Base-by-base conservation (phyloP, 2,329 filamentous ascomycete species). In the Xylaria sp. region DNA sequence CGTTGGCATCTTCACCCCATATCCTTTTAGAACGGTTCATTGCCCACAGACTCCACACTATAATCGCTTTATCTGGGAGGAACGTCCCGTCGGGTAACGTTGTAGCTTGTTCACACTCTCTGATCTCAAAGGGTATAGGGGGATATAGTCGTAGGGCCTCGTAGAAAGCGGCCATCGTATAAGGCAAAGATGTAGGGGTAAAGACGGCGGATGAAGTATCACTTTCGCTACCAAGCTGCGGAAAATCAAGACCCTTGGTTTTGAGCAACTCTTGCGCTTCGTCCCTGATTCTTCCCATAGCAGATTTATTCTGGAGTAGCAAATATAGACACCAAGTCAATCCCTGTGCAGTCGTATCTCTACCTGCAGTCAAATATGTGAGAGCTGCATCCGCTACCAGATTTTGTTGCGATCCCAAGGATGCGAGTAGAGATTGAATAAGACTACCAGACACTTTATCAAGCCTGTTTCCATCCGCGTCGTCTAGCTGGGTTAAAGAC, bases 81-180 rank as follows among this genome's bases (percentile, higher is more conserved):
- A 82, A 84, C 0, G 88, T 90, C 3, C 87, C 88, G 72, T 91
- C 88, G 0, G 88, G 88, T 1, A 91, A 81, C 0, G 83, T 85
- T 2, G 84, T 84, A 21, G 82, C 76, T 61, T 81, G 76, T 27
- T 84, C 82, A 68, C 84, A 84, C 77, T 91, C 87, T 75, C 89
- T 89, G 71, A 91, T 86, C 75, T 91, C 89, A 69, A 91, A 88
- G 0, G 89, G 89, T 32, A 91, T 86, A 2, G 89, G 88, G 2
- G 89, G 89, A 71, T 87, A 90, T 6, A 91, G 80, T 3, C 89
- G 85, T 2, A 91, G 79, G 2, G 86, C 77, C 74, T 91, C 89
- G 77, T 89, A 88, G 74, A 90, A 90, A 13, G 87, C 84, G 44
- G 89, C 87, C 70, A 86, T 83, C n/a, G 83, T 84, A 75, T 88